These are phyloP conservation scores for Salvia splendens DNA, from an alignment of 257 asterid species.

Conservation along the genomic window DNA sequence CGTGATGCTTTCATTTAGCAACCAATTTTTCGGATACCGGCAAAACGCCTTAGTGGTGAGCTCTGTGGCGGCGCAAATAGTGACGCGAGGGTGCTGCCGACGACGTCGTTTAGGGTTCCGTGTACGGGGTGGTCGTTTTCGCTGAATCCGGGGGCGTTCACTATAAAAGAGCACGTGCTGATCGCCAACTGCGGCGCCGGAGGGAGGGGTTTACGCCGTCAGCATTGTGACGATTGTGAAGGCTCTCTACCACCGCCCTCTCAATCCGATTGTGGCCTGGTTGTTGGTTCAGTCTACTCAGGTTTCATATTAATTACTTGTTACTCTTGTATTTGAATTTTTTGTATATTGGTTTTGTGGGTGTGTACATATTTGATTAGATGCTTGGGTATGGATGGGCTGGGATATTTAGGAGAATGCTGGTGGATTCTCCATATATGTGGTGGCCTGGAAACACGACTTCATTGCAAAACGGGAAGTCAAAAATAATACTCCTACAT, in stretches of 20 bases:
- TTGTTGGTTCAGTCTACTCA: constrained; percentile 59
- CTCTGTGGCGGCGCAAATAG: constrained; percentile 51
- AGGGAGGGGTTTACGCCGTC: constrained; percentile 54
- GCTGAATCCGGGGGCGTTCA: constrained; percentile 69
- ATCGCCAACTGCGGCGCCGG: constrained; percentile 58
- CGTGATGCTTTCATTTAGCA: constrained; percentile 45
- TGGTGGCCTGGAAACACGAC: constrained; percentile 81
- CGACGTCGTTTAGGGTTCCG: constrained; percentile 41
- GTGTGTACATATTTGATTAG: constrained; percentile 27
- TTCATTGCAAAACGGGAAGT: too few species aligned
- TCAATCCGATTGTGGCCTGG: constrained; percentile 50
- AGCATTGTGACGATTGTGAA: constrained; percentile 48
- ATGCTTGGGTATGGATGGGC: constrained; percentile 88
- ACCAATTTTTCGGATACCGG: constrained; percentile 60
- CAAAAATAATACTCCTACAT: too few species aligned
- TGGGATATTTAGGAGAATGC: constrained; percentile 51
- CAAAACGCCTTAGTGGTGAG: constrained; percentile 42
- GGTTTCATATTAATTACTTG: constrained; percentile 34
- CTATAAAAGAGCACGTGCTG: constrained; percentile 66
- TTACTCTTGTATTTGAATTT: too few species aligned
- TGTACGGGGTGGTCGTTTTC: constrained; percentile 44
- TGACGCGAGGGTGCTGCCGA: constrained; percentile 47
- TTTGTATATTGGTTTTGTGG: too few species aligned
- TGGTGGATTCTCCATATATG: constrained; percentile 75
- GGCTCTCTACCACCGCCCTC: constrained; percentile 52